phyloP scores from a whole-genome alignment of 1,284 basidiomycete species.

The Earliella scabrosa region DNA sequence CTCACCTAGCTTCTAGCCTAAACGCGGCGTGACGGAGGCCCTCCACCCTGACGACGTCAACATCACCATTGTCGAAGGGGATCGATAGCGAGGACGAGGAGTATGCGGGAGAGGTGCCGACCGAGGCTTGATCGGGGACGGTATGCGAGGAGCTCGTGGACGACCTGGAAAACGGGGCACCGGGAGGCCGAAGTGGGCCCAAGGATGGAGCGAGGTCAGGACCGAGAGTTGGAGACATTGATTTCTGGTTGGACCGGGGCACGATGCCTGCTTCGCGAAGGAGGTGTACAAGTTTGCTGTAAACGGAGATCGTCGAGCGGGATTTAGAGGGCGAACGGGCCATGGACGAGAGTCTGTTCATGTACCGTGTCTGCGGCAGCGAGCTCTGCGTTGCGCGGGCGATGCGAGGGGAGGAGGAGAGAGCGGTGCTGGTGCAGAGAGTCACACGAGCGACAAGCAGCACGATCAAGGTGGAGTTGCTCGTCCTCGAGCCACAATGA shows the following conservation, averaged over 20 bases:
- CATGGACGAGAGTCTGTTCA: constrained; percentile 6
- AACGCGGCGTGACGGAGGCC: constrained; percentile 67
- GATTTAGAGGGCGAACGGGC: constrained; percentile 16
- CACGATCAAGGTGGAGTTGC: background rate
- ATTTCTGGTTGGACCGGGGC: constrained; percentile 17
- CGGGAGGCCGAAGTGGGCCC: constrained; percentile 18
- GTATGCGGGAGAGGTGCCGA: constrained; percentile 29
- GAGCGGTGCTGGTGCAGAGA: background rate
- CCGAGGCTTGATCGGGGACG: constrained; percentile 20
- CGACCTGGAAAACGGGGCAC: constrained; percentile 25
- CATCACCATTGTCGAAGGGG: constrained; percentile 44
- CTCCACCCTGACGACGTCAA: constrained; percentile 55
- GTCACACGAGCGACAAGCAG: constrained; percentile 22
- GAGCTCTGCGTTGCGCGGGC: background rate
- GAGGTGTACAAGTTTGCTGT: constrained; percentile 27
- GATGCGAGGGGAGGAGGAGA: background rate
- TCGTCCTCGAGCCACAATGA: background rate
- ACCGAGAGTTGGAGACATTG: constrained; percentile 34
- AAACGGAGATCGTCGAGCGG: constrained; percentile 19
- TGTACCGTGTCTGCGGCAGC: background rate
- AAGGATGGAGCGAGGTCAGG: constrained; percentile 29
- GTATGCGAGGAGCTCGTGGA: constrained; percentile 30
- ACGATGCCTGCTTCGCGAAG: constrained; percentile 26
- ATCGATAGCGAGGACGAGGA: constrained; percentile 47
- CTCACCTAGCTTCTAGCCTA: constrained; percentile 77